These are phyloP conservation scores for Viridothelium virens DNA, from an alignment of 495 filamentous ascomycete species.

Conservation along the genomic window DNA sequence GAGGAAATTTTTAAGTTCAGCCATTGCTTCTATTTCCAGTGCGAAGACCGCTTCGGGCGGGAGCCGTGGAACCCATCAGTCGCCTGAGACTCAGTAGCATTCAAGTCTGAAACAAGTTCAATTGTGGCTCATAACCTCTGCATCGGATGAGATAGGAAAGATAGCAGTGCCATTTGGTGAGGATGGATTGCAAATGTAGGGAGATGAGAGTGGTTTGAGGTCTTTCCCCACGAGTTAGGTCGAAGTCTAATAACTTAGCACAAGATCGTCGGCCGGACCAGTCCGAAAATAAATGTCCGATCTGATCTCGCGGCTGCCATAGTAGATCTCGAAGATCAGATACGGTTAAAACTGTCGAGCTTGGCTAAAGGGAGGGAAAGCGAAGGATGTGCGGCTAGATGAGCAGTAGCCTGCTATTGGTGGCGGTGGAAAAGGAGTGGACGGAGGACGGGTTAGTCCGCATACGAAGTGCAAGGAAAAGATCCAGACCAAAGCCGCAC, in stretches of 20 bases:
- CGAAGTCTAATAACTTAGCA: not conserved
- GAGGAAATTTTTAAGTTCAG: not conserved
- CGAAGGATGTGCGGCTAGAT: conserved; percentile 2
- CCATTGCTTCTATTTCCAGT: not conserved
- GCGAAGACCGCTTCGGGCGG: not conserved
- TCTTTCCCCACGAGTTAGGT: not conserved
- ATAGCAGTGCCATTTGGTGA: too few relatives aligned
- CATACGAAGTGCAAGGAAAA: conserved; percentile 1
- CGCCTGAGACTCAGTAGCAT: not conserved
- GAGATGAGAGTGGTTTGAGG: not conserved
- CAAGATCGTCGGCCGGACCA: not conserved
- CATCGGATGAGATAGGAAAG: too few relatives aligned
- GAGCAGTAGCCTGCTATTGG: not conserved
- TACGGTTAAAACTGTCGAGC: conserved; percentile 5
- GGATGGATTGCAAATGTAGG: too few relatives aligned
- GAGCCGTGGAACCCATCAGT: not conserved
- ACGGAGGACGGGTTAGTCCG: conserved; percentile 8
- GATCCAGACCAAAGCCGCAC: conserved; percentile 5
- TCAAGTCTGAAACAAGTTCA: too few relatives aligned
- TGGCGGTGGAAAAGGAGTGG: not conserved
- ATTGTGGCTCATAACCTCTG: too few relatives aligned
- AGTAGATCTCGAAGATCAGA: not conserved
- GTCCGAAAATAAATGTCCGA: conserved; percentile 11
- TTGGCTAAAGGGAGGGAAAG: not conserved
- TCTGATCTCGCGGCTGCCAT: conserved; percentile 1